A percentile compares a stretch with the other conserved stretches of the same genome.
Evolutionary conservation across 2,329 filamentous ascomycete species (phyloP).

Genomic region (Biscogniauxia sp.): DNA sequence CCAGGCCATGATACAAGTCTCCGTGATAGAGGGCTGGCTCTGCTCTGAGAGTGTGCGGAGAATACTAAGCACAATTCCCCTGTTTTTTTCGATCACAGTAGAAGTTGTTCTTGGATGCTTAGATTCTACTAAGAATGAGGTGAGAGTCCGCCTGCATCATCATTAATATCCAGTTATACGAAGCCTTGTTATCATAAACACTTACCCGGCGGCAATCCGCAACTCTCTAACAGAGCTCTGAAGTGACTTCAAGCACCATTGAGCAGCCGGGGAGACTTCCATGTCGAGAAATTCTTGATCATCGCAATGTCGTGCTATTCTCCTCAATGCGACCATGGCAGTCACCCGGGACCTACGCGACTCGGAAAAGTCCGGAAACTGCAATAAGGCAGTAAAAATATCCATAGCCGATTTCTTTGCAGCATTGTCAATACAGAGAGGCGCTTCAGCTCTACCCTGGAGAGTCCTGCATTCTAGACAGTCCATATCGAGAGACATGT

Average conservation of each 20-base stretch:
- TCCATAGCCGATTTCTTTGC: conserved; percentile 40
- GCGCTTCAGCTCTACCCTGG: conserved; percentile 1
- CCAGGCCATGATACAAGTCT: conserved; percentile 83
- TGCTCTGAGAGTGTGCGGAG: conserved; percentile 71
- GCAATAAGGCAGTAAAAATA: conserved; percentile 47
- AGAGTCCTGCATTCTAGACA: conserved; percentile 26
- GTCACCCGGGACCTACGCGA: conserved; percentile 63
- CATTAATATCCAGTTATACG: conserved; percentile 16
- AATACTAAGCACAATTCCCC: conserved; percentile 66
- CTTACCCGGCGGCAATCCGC: conserved; percentile 73
- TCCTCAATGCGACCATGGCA: conserved; percentile 69
- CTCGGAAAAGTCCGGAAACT: conserved; percentile 45
- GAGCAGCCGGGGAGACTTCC: conserved; percentile 64
- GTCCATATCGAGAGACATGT: conserved; percentile 7
- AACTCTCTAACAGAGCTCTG: conserved; percentile 84
- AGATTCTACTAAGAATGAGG: conserved; percentile 59
- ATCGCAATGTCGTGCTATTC: conserved; percentile 65
- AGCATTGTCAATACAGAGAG: conserved; percentile 19
- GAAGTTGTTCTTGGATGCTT: conserved; percentile 33
- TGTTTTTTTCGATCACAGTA: conserved; percentile 58
- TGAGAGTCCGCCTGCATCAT: conserved; percentile 55
- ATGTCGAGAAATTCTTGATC: conserved; percentile 62
- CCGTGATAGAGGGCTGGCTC: conserved; percentile 65
- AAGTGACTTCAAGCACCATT: conserved; percentile 79
- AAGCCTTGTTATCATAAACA: conserved; percentile 12